Percentiles rank a stretch among this genome's conserved stretches.
These are phyloP conservation scores for Lentithecium fluviatile DNA, from an alignment of 495 filamentous ascomycete genomes.

Conservation along the genomic window DNA sequence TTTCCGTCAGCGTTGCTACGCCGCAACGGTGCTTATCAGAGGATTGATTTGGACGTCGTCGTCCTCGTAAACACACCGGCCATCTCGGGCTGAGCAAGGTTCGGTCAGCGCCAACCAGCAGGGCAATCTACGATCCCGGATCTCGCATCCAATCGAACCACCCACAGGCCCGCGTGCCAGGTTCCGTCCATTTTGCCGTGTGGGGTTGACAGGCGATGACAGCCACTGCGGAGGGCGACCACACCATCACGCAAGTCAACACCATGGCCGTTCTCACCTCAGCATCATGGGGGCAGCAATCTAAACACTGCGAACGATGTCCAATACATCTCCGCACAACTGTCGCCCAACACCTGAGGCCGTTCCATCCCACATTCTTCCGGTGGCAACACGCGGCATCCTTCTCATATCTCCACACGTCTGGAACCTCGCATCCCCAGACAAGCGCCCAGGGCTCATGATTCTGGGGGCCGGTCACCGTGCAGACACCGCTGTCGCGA, in stretches of 20 bases:
- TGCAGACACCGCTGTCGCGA: neutral
- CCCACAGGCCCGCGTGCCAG: constrained; percentile 24
- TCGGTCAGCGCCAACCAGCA: constrained; percentile 16
- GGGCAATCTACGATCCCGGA: constrained; percentile 13
- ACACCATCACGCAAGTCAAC: constrained; percentile 13
- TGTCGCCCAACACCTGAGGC: neutral
- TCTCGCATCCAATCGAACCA: constrained; percentile 17
- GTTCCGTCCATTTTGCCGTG: constrained; percentile 33
- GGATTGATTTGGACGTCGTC: neutral
- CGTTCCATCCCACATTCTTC: constrained; percentile 20
- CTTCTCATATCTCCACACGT: neutral
- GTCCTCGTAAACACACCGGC: neutral
- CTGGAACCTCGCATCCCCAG: too few relatives aligned
- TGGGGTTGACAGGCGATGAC: constrained; percentile 19
- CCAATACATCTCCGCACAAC: constrained; percentile 15
- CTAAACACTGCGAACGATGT: constrained; percentile 14
- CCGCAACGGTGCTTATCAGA: constrained; percentile 12
- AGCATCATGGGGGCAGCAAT: constrained; percentile 14
- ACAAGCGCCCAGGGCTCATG: too few relatives aligned
- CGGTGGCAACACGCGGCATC: constrained; percentile 18
- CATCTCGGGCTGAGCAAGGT: constrained; percentile 7
- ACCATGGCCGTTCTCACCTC: constrained; percentile 15
- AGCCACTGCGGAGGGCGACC: constrained; percentile 9
- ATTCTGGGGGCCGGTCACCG: too few relatives aligned
- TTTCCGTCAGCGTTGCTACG: neutral